phyloP scores from a whole-genome alignment of 2,329 filamentous ascomycete species.

The Aspergillus oerlinghausenensis region DNA sequence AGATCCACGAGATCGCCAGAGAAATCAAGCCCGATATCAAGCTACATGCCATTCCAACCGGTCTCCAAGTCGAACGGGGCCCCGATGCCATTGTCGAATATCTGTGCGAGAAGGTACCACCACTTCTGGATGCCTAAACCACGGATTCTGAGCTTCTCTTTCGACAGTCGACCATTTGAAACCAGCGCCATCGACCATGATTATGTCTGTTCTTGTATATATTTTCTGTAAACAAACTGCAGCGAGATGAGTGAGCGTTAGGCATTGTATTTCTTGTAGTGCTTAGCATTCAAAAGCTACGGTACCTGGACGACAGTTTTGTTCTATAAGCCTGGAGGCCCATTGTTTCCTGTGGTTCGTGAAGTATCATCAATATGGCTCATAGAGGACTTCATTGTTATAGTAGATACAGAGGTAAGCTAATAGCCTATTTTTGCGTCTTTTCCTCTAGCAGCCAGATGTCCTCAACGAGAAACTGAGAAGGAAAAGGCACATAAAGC shows the following conservation, averaged over 20 bases:
- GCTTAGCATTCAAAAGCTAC: neutral
- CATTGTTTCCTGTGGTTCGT: no score
- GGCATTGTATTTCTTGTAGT: neutral
- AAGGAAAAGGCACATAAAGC: no score
- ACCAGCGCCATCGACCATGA: neutral
- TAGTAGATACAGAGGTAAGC: no score
- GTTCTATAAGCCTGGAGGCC: no score
- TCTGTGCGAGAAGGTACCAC: conserved; percentile 37
- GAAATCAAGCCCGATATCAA: conserved; percentile 37
- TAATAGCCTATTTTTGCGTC: no score
- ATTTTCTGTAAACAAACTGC: neutral
- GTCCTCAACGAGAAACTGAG: no score
- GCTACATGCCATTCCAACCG: conserved; percentile 40
- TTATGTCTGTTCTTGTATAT: neutral
- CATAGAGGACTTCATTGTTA: no score
- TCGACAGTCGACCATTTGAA: neutral
- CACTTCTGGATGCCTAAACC: conserved; percentile 29
- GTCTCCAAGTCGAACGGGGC: conserved; percentile 40
- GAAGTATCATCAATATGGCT: no score
- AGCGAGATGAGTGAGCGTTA: no score
- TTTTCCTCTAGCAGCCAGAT: no score
- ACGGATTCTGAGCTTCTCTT: neutral
- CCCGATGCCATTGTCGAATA: conserved; percentile 42
- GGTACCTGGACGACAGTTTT: neutral
- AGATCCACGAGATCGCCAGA: conserved; percentile 36